These are phyloP conservation scores for Selaginella tamariscina DNA, from an alignment of 75 land plant genomes.

Conservation along the genomic window DNA sequence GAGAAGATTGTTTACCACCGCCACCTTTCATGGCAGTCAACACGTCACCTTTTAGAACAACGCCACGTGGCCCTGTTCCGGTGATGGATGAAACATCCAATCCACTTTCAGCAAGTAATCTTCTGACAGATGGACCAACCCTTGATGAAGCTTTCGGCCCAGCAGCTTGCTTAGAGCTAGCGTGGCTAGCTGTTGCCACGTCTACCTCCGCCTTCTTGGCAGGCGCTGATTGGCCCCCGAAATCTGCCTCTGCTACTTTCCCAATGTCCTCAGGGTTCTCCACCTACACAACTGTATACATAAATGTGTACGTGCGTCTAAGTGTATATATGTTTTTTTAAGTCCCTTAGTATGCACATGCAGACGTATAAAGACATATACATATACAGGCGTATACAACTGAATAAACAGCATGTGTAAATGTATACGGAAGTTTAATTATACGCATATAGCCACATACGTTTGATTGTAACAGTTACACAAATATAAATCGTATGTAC, in stretches of 20 bases:
- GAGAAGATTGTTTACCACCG: constrained; percentile 12
- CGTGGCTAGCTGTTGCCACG: neutral
- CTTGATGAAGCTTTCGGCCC: constrained; percentile 13
- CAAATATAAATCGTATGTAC: too few relatives aligned
- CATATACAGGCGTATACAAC: too few relatives aligned
- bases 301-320: too few relatives aligned
- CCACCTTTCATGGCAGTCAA: constrained; percentile 72
- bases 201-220: neutral
- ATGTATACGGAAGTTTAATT: too few relatives aligned
- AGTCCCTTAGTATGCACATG: too few relatives aligned
- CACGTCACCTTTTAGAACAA: constrained; percentile 90
- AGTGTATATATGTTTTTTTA: too few relatives aligned
- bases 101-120: constrained; percentile 65
- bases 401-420: too few relatives aligned
- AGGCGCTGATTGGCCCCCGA: neutral
- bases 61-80: constrained; percentile 85
- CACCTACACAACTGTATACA: neutral
- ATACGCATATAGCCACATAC: too few relatives aligned
- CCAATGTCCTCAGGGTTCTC: neutral
- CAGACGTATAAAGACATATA: too few relatives aligned
- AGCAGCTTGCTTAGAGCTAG: too few relatives aligned
- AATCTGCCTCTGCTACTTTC: constrained; percentile 1
- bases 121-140: constrained; percentile 84
- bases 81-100: constrained; percentile 55
- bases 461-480: too few relatives aligned